Conservation (phyloP, 1,139 yeast species). For the Pichia cactophila region DNA sequence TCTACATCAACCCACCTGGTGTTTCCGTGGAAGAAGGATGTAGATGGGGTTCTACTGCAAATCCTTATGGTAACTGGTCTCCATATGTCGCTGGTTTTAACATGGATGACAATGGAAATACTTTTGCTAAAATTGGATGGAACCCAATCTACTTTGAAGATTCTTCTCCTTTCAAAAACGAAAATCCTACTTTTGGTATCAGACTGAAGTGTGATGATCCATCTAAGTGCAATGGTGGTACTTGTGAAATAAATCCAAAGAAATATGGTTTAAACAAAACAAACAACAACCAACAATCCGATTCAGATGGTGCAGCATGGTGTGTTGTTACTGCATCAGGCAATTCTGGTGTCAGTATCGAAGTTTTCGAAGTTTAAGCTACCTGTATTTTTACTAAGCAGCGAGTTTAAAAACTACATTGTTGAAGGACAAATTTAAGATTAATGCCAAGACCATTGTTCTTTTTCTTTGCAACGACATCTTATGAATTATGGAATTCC, state of each 20-base stretch:
- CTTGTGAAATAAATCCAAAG: constrained; percentile 74
- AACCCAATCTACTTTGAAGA: constrained; percentile 74
- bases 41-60: constrained; percentile 66
- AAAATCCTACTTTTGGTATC: constrained; percentile 62
- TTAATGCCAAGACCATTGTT: background rate
- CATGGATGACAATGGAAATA: constrained; percentile 57
- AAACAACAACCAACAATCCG: constrained; percentile 30
- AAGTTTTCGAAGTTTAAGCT: constrained; percentile 42
- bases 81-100: constrained; percentile 92
- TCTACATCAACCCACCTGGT: constrained; percentile 82
- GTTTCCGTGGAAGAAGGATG: constrained; percentile 70
- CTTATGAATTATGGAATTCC: background rate
- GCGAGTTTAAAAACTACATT: background rate
- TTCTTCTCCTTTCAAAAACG: constrained; percentile 42
- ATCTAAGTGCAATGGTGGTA: constrained; percentile 61
- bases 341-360: constrained; percentile 60
- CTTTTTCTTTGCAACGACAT: background rate
- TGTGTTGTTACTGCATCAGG: constrained; percentile 76
- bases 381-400: too few species aligned
- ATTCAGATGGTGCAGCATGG: constrained; percentile 65
- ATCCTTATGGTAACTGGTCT: constrained; percentile 82
- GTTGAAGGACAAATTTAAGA: background rate
- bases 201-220: constrained; percentile 65
- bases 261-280: constrained; percentile 51
- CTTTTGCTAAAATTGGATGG: constrained; percentile 83